Evolutionary conservation across 2,329 filamentous ascomycete species (phyloP).

Genomic region (Cucurbitaria berberidis): DNA sequence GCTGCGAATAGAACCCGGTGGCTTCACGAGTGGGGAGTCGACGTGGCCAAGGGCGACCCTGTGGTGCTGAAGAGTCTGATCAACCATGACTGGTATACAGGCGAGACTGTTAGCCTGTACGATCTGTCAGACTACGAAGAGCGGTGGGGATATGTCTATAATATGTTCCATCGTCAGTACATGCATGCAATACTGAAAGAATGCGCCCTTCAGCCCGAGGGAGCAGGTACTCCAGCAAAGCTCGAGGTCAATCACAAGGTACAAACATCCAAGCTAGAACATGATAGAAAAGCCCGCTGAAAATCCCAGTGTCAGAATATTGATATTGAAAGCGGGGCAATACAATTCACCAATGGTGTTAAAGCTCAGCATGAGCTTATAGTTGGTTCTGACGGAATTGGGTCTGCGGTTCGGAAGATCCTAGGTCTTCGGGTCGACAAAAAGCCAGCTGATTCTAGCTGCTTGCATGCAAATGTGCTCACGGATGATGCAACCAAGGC

Average conservation of each 20-base stretch:
- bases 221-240: constrained; percentile 60
- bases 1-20: constrained; percentile 74
- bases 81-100: constrained; percentile 73
- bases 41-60: constrained; percentile 68
- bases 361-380: constrained; percentile 64
- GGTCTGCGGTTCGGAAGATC: constrained; percentile 66
- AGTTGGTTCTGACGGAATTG: constrained; percentile 71
- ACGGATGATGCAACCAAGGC: constrained; percentile 65
- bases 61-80: constrained; percentile 71
- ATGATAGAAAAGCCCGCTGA: too few relatives aligned
- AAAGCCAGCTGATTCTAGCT: constrained; percentile 65
- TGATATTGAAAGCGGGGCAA: too few relatives aligned
- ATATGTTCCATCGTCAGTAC: constrained; percentile 73
- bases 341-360: too few relatives aligned
- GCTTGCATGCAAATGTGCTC: constrained; percentile 68
- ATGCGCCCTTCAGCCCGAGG: constrained; percentile 59
- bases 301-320: too few relatives aligned
- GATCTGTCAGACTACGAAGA: constrained; percentile 69
- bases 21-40: constrained; percentile 72
- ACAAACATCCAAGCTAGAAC: too few relatives aligned
- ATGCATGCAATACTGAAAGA: constrained; percentile 73
- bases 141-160: constrained; percentile 67
- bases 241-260: constrained; percentile 62
- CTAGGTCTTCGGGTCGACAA: constrained; percentile 68
- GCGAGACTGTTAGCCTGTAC: constrained; percentile 69